These are phyloP conservation scores for Phytophthora litchii DNA, from an alignment of 352 stramenopile species.

Conservation along the genomic window DNA sequence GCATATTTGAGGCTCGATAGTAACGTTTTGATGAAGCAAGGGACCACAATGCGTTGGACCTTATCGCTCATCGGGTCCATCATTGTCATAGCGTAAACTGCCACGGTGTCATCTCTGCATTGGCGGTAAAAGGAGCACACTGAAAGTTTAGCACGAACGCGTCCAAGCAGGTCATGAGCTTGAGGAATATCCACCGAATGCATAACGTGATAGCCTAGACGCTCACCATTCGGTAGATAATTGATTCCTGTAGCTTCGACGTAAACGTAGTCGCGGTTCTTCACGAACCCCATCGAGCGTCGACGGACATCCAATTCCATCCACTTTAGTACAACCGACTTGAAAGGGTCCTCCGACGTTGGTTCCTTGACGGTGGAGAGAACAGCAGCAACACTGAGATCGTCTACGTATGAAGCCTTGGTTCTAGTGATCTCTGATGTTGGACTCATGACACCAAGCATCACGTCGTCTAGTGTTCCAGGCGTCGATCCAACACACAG, in stretches of 20 bases:
- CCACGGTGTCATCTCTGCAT: slow-evolving; percentile 27
- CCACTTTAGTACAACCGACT: slow-evolving; percentile 35
- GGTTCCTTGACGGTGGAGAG: slow-evolving; percentile 46
- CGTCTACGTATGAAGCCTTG: slow-evolving; percentile 46
- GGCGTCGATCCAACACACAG: slow-evolving; percentile 32
- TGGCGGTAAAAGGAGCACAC: slow-evolving; percentile 48
- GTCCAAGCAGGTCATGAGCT: slow-evolving; percentile 27
- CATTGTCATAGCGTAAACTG: slow-evolving; percentile 48
- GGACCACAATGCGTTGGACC: slow-evolving; percentile 15
- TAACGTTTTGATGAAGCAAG: slow-evolving; percentile 34
- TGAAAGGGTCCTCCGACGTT: slow-evolving; percentile 49
- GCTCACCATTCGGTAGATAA: slow-evolving; percentile 31
- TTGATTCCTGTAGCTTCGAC: slow-evolving; percentile 55
- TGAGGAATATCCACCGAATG: slow-evolving; percentile 46
- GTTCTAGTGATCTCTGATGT: slow-evolving; percentile 36
- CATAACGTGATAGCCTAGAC: slow-evolving; percentile 49
- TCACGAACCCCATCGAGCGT: slow-evolving; percentile 22
- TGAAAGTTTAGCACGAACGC: slow-evolving; percentile 40
- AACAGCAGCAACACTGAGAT: slow-evolving; percentile 41
- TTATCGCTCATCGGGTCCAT: slow-evolving; percentile 35
- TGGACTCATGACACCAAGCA: slow-evolving; percentile 37
- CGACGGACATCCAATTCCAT: slow-evolving; percentile 34
- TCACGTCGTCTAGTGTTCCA: slow-evolving; percentile 36
- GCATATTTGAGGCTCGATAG: slow-evolving; percentile 34
- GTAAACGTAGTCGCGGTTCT: slow-evolving; percentile 62